A percentile compares a stretch with the other conserved stretches of the same genome.
These are phyloP conservation scores for Kondoa malvinella DNA, from an alignment of 768 basidiomycete species.

Conservation along the genomic window DNA sequence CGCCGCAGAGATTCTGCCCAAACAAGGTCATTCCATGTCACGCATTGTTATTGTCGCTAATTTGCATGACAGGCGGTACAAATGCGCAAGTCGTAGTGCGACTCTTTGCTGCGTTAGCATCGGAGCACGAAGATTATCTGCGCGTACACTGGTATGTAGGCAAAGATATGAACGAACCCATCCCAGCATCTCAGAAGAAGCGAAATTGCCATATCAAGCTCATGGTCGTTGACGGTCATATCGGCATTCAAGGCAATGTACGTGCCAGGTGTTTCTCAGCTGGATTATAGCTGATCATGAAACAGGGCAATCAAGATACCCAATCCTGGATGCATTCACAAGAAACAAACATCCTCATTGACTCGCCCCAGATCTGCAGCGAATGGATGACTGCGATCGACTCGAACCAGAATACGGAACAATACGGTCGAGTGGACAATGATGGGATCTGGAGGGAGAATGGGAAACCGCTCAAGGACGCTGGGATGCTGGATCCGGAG, in stretches of 20 bases:
- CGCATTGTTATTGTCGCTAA: too few species aligned
- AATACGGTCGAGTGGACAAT: constrained; percentile 38
- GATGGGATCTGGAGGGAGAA: constrained; percentile 47
- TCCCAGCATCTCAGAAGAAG: constrained; percentile 50
- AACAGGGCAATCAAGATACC: constrained; percentile 59
- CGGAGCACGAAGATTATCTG: constrained; percentile 38
- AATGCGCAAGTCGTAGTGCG: constrained; percentile 51
- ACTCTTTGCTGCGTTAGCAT: constrained; percentile 42
- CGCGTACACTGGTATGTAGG: constrained; percentile 43
- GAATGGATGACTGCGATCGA: constrained; percentile 45
- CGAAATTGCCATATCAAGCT: constrained; percentile 49
- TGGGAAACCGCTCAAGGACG: constrained; percentile 2
- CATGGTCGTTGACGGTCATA: constrained; percentile 48
- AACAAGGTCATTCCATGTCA: too few species aligned
- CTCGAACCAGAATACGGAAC: constrained; percentile 43
- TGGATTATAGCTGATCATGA: too few species aligned
- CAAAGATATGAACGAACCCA: constrained; percentile 48
- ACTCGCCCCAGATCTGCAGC: constrained; percentile 39
- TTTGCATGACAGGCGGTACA: too few species aligned
- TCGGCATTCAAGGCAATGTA: constrained; percentile 50
- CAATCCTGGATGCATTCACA: constrained; percentile 58
- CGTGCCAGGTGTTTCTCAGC: too few species aligned
- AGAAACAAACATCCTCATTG: constrained; percentile 51
- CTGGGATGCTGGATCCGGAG: neutral
- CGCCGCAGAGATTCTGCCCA: constrained; percentile 44